A percentile compares a stretch with the other conserved stretches of the same genome.
Evolutionary conservation across 2,329 filamentous ascomycete species (phyloP).

Genomic region (Fusarium verticillioides): DNA sequence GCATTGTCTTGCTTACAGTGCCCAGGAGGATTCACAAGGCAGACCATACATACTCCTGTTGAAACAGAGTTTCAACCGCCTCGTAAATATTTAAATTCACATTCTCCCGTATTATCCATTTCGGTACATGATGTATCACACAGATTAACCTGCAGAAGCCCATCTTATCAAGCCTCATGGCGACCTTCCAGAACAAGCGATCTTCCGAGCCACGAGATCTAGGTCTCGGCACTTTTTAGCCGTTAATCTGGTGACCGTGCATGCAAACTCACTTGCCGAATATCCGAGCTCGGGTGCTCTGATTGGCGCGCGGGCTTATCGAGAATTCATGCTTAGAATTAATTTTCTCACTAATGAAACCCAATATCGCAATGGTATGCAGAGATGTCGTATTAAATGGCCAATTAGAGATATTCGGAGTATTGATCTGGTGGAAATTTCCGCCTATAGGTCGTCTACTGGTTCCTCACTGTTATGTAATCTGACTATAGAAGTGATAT

Average conservation of each 20-base stretch:
- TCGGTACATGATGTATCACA: accelerated
- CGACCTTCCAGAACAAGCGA: conserved; percentile 7
- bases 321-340: conserved; percentile 1
- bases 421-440: neutral
- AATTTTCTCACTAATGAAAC: neutral
- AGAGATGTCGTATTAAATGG: accelerated
- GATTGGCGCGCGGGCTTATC: neutral
- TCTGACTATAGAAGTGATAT: too few relatives aligned
- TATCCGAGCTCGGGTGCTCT: neutral
- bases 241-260: neutral
- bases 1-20: neutral
- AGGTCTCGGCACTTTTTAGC: conserved; percentile 4
- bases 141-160: accelerated
- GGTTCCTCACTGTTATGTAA: too few relatives aligned
- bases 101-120: too few relatives aligned
- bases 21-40: accelerated
- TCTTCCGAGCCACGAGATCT: neutral
- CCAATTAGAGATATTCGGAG: neutral
- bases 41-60: too few relatives aligned
- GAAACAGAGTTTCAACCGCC: accelerated
- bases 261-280: neutral
- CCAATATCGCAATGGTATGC: neutral
- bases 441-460: neutral
- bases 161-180: neutral
- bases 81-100: accelerated